A percentile compares a stretch with the other conserved stretches of the same genome.
Evolutionary conservation across 192 early-diverging fungal species (phyloP).

Genomic region (Podila horticola): DNA sequence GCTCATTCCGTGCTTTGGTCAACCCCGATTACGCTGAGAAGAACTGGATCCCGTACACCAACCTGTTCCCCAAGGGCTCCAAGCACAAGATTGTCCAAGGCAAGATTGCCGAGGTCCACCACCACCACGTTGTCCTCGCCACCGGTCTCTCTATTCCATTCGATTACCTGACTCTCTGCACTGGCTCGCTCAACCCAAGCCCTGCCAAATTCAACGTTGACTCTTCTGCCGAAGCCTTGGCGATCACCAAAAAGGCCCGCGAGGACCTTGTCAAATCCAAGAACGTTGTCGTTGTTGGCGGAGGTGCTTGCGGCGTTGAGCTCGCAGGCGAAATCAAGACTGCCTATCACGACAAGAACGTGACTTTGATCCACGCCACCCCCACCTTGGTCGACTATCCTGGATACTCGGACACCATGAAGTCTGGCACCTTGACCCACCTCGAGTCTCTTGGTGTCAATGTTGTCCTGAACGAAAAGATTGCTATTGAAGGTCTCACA

Average conservation of each 20-base stretch:
- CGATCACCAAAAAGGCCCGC: slow-evolving; percentile 58
- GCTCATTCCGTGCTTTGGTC: slow-evolving; percentile 33
- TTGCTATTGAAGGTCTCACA: slow-evolving; percentile 49
- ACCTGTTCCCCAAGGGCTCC: slow-evolving; percentile 26
- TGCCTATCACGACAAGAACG: slow-evolving; percentile 56
- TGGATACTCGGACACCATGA: slow-evolving; percentile 55
- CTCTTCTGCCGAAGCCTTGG: slow-evolving; percentile 40
- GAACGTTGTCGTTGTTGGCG: slow-evolving; percentile 70
- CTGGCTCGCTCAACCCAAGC: slow-evolving; percentile 64
- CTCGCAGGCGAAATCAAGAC: slow-evolving; percentile 64
- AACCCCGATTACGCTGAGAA: slow-evolving; percentile 14
- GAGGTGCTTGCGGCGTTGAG: slow-evolving; percentile 72
- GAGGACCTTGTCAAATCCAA: slow-evolving; percentile 15
- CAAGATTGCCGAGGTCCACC: slow-evolving; percentile 48
- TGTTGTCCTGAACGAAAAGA: slow-evolving; percentile 62
- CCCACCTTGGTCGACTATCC: slow-evolving; percentile 51
- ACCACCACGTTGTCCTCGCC: slow-evolving; percentile 54
- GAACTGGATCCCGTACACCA: slow-evolving; percentile 37
- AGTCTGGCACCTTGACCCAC: slow-evolving; percentile 51
- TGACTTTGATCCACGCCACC: slow-evolving; percentile 59
- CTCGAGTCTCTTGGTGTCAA: slow-evolving; percentile 55
- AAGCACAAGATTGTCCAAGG: slow-evolving; percentile 61
- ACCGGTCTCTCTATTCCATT: slow-evolving; percentile 62
- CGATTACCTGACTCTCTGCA: slow-evolving; percentile 75
- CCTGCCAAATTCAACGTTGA: slow-evolving; percentile 54